Evolutionary conservation across 345 rosid genomes (phyloP).

Genomic region (Syzygium oleosum): DNA sequence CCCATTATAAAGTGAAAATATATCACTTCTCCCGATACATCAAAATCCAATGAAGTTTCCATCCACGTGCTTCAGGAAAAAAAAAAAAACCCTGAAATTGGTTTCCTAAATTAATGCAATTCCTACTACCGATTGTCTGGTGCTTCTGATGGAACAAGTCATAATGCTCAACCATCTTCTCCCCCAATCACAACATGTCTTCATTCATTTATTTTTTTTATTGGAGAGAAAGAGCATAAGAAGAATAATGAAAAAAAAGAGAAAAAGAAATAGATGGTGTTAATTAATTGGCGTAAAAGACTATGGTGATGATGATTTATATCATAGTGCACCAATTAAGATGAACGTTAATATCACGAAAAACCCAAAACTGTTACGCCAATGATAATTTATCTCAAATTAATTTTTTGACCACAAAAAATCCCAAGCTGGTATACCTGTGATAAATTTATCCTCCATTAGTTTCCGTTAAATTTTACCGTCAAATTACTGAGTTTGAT

Average conservation of each 20-base stretch:
- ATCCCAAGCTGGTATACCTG: no score
- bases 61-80: not conserved
- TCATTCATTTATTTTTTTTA: not conserved
- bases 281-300: not conserved
- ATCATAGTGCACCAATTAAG: not conserved
- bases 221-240: not conserved
- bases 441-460: no score
- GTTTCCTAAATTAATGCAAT: not conserved
- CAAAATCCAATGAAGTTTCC: not conserved
- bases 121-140: not conserved
- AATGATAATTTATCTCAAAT: no score
- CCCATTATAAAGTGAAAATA: not conserved
- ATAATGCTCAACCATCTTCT: not conserved
- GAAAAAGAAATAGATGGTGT: not conserved
- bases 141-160: not conserved
- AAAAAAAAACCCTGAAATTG: not conserved
- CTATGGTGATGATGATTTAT: not conserved
- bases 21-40: not conserved
- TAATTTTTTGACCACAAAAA: no score
- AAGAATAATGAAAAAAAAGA: not conserved
- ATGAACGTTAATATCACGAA: not conserved
- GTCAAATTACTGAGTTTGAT: no score
- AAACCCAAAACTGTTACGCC: no score
- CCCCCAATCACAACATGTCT: not conserved
- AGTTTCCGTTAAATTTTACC: no score